These are phyloP conservation scores for Ceratocystis diversiconidia DNA, from an alignment of 2,329 filamentous ascomycete species.

Conservation along the genomic window DNA sequence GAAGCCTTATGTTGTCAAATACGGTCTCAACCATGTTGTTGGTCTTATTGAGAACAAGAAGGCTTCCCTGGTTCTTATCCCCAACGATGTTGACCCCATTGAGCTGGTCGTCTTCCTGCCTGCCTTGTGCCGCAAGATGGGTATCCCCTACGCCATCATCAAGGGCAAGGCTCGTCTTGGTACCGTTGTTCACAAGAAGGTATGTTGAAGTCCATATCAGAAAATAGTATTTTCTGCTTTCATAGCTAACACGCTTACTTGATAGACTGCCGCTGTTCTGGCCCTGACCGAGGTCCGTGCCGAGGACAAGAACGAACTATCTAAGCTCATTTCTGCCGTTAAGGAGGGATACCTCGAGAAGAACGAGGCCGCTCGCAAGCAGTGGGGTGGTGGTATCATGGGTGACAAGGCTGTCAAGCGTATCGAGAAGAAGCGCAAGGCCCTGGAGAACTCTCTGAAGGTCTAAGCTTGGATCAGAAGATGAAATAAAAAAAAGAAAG, in stretches of 20 bases:
- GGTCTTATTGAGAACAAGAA: conserved; percentile 99
- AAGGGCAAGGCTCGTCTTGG: conserved; percentile 99
- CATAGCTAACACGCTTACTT: conserved; percentile 23
- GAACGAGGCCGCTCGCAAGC: conserved; percentile 77
- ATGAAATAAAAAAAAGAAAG: conserved; percentile 16
- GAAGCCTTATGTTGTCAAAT: conserved; percentile 99
- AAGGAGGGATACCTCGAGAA: conserved; percentile 98
- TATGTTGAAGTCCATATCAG: conserved; percentile 27
- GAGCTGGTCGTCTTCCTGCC: conserved; percentile 99
- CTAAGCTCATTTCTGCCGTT: conserved; percentile 89
- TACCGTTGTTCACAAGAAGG: conserved; percentile 99
- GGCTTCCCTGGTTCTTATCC: conserved; percentile 92
- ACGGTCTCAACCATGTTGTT: conserved; percentile 98
- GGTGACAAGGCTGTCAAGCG: conserved; percentile 75
- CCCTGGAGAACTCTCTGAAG: conserved; percentile 88
- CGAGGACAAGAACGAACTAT: conserved; percentile 96
- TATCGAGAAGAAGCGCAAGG: conserved; percentile 81
- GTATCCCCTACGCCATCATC: conserved; percentile 95
- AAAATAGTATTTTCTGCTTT: not conserved
- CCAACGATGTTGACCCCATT: conserved; percentile 99
- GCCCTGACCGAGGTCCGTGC: conserved; percentile 92
- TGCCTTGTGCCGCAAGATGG: conserved; percentile 99
- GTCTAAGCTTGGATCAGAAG: conserved; percentile 47
- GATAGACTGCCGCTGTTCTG: conserved; percentile 81
- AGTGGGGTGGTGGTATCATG: conserved; percentile 99